These are phyloP conservation scores for Uronychia setigera DNA, from an alignment of 73 alveolate species.

Conservation along the genomic window DNA sequence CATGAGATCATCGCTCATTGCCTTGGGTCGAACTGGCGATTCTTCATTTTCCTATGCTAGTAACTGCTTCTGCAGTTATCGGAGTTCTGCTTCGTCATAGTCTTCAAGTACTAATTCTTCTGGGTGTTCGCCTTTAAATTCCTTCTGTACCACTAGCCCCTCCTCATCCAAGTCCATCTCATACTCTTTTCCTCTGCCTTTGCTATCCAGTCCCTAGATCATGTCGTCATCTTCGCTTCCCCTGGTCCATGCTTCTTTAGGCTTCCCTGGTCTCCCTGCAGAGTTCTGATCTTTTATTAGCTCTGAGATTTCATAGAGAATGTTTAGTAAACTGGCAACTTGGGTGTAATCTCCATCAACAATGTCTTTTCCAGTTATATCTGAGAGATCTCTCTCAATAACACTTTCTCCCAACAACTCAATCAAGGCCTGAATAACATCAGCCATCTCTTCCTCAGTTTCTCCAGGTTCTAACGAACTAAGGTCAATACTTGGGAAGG, in stretches of 20 bases:
- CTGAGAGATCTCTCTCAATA: constrained; percentile 33
- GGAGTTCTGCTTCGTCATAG: not conserved
- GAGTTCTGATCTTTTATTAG: not conserved
- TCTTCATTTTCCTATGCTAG: not conserved
- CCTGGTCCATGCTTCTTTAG: not conserved
- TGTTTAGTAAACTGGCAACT: constrained; percentile 7
- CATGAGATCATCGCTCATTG: not conserved
- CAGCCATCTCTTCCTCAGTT: constrained; percentile 26
- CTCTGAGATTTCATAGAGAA: not conserved
- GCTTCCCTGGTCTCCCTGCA: too few species aligned
- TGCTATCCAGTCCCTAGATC: too few species aligned
- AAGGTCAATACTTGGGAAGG: constrained; percentile 12
- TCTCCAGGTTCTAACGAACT: constrained; percentile 27
- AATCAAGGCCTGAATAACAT: constrained; percentile 3
- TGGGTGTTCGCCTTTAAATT: not conserved
- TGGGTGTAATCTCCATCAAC: constrained; percentile 31
- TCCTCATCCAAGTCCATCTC: not conserved
- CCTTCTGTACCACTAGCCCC: not conserved
- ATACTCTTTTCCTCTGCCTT: not conserved
- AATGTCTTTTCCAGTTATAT: constrained; percentile 45
- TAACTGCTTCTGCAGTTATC: not conserved
- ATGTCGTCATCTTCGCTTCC: not conserved
- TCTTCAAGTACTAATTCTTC: not conserved
- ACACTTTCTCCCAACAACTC: constrained; percentile 19
- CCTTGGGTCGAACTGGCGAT: not conserved